phyloP scores from a whole-genome alignment of 1,139 yeast genomes.

The Geotrichum macrosporum region DNA sequence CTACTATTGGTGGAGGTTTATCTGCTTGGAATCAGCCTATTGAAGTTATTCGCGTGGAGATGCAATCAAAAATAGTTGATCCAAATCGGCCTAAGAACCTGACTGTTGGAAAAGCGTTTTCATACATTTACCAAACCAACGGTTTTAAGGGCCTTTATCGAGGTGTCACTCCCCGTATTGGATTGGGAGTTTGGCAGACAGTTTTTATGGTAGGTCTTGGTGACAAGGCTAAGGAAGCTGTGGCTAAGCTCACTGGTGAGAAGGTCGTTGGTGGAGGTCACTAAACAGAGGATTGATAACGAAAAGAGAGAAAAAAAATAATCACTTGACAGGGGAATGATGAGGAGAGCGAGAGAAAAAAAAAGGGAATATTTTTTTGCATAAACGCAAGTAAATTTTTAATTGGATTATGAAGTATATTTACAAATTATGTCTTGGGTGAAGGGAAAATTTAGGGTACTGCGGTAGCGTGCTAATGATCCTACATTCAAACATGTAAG shows the following conservation, averaged over 20 bases:
- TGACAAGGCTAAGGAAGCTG: slow-evolving; percentile 71
- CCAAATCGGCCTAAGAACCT: slow-evolving; percentile 94
- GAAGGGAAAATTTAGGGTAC: too few species aligned
- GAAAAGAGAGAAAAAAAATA: not conserved
- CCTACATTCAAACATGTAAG: too few species aligned
- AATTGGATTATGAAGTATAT: too few species aligned
- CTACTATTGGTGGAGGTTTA: slow-evolving; percentile 93
- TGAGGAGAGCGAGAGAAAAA: too few species aligned
- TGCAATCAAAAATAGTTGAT: slow-evolving; percentile 90
- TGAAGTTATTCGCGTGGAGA: slow-evolving; percentile 94
- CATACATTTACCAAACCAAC: slow-evolving; percentile 73
- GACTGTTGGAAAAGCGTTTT: slow-evolving; percentile 72
- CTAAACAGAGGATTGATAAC: not conserved
- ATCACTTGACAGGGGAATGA: not conserved
- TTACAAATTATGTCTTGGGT: too few species aligned
- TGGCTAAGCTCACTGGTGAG: slow-evolving; percentile 56
- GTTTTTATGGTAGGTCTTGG: slow-evolving; percentile 98
- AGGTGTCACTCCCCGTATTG: slow-evolving; percentile 96
- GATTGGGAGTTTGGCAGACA: slow-evolving; percentile 97
- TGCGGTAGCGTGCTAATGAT: too few species aligned
- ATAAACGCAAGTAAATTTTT: too few species aligned
- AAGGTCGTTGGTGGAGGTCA: slow-evolving; percentile 21
- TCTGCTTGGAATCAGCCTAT: slow-evolving; percentile 99
- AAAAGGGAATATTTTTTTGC: too few species aligned
- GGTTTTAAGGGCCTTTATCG: slow-evolving; percentile 90